These are phyloP conservation scores for Hypoxylon sp. DNA, from an alignment of 2,329 filamentous ascomycete species.

Conservation along the genomic window DNA sequence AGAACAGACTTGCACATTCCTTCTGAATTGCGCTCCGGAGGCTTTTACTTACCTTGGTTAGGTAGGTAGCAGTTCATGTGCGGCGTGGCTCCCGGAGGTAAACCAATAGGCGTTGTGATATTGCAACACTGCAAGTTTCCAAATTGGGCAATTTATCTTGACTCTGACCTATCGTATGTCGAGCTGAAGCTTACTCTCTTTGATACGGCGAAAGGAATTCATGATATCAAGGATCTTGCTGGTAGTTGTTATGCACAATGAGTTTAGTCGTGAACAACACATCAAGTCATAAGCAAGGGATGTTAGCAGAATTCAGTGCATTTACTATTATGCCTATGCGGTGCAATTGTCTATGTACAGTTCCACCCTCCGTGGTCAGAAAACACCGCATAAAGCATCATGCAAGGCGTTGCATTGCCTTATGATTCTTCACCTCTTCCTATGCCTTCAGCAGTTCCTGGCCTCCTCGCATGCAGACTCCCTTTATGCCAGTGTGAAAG, in stretches of 20 bases:
- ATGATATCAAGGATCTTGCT: conserved; percentile 8
- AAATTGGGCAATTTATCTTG: conserved; percentile 41
- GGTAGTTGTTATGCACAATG: conserved; percentile 2
- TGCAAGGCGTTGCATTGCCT: conserved; percentile 17
- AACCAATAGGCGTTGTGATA: conserved; percentile 16
- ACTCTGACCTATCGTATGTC: conserved; percentile 37
- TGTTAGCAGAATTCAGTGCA: conserved; percentile 9
- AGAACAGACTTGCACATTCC: neutral
- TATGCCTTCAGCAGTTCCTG: conserved; percentile 4
- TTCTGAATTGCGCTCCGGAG: neutral
- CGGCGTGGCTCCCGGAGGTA: neutral
- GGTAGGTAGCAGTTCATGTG: neutral
- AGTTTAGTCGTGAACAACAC: neutral
- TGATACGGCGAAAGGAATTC: neutral
- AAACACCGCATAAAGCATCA: conserved; percentile 11
- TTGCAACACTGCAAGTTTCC: conserved; percentile 35
- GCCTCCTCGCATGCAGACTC: conserved; percentile 25
- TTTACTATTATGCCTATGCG: conserved; percentile 20
- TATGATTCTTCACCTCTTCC: neutral
- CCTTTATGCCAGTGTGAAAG: conserved; percentile 26
- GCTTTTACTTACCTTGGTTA: neutral
- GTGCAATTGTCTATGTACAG: conserved; percentile 25
- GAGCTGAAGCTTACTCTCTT: conserved; percentile 11
- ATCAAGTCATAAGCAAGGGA: conserved; percentile 2
- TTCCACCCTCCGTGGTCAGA: conserved; percentile 4